Conservation (phyloP, 345 rosid species). For the Moringa oleifera region DNA sequence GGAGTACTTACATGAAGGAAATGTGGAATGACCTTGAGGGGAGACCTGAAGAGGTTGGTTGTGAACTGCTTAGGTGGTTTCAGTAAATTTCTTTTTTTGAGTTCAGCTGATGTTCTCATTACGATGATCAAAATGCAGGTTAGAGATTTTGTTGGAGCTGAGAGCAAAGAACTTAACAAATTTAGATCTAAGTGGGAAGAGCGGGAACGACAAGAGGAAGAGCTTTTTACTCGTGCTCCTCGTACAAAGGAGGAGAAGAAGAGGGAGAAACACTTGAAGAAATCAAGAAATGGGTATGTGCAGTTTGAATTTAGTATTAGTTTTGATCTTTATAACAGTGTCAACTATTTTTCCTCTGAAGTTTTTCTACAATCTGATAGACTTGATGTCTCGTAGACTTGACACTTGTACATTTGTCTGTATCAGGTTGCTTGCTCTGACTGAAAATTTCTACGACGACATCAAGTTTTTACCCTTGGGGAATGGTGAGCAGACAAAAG, state of each 20-base stretch:
- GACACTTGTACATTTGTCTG: constrained; percentile 16
- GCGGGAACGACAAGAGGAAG: constrained; percentile 72
- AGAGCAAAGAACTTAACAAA: constrained; percentile 59
- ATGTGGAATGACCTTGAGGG: constrained; percentile 75
- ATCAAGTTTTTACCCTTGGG: constrained; percentile 53
- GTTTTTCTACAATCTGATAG: constrained; percentile 2
- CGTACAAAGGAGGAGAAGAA: constrained; percentile 65
- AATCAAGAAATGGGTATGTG: constrained; percentile 78
- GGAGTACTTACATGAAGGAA: constrained; percentile 55
- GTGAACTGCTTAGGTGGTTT: constrained; percentile 5
- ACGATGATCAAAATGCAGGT: constrained; percentile 40
- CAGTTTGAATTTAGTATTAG: not conserved
- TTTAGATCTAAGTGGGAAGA: constrained; percentile 54
- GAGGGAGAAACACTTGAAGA: constrained; percentile 61
- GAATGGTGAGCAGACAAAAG: constrained; percentile 29
- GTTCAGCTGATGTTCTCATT: constrained; percentile 12
- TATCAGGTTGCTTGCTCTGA: constrained; percentile 64
- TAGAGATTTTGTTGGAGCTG: constrained; percentile 56
- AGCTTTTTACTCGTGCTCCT: constrained; percentile 68
- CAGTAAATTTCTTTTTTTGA: constrained; percentile 3
- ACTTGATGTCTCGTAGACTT: constrained; percentile 4
- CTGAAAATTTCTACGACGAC: constrained; percentile 67
- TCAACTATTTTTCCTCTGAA: not conserved
- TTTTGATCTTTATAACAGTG: constrained; percentile 1
- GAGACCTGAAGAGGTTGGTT: constrained; percentile 79